Evolutionary conservation across 2,329 filamentous ascomycete genomes (phyloP).

Genomic region (Chaetomium strumarium): DNA sequence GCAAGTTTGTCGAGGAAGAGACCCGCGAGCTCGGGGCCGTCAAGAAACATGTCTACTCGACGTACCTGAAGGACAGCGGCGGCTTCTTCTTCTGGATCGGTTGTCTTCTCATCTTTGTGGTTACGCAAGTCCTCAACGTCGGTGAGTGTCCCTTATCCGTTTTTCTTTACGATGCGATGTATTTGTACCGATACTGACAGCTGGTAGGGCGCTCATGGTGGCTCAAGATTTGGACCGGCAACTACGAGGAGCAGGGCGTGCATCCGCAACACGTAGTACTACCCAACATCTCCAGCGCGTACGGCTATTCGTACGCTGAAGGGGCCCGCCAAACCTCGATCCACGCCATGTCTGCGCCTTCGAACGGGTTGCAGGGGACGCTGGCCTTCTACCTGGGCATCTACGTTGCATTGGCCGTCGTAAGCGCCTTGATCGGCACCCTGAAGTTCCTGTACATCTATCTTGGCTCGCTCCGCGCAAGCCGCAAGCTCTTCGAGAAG

Average conservation of each 20-base stretch:
- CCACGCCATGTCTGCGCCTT: conserved; percentile 31
- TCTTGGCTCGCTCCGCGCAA: conserved; percentile 60
- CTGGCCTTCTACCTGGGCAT: conserved; percentile 61
- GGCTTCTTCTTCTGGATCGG: conserved; percentile 55
- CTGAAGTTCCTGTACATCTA: conserved; percentile 59
- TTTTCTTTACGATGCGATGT: too few species aligned
- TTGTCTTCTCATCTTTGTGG: conserved; percentile 48
- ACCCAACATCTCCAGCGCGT: conserved; percentile 29
- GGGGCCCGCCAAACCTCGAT: conserved; percentile 42
- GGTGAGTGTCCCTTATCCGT: conserved; percentile 31
- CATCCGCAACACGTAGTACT: conserved; percentile 19
- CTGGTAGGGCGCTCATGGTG: conserved; percentile 52
- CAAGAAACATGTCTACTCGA: conserved; percentile 58
- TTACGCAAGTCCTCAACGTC: conserved; percentile 49
- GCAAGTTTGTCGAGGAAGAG: conserved; percentile 74
- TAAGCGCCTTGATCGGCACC: conserved; percentile 54
- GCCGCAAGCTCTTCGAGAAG: conserved; percentile 59
- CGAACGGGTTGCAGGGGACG: conserved; percentile 31
- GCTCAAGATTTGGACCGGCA: conserved; percentile 57
- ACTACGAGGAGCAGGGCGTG: conserved; percentile 32
- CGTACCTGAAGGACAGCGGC: conserved; percentile 63
- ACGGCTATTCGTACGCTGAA: conserved; percentile 40
- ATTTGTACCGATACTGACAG: conserved; percentile 6
- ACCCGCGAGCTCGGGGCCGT: conserved; percentile 64
- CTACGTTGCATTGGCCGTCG: conserved; percentile 57